phyloP scores from a whole-genome alignment of 2,329 filamentous ascomycete species.

The Lizonia empirigonia region DNA sequence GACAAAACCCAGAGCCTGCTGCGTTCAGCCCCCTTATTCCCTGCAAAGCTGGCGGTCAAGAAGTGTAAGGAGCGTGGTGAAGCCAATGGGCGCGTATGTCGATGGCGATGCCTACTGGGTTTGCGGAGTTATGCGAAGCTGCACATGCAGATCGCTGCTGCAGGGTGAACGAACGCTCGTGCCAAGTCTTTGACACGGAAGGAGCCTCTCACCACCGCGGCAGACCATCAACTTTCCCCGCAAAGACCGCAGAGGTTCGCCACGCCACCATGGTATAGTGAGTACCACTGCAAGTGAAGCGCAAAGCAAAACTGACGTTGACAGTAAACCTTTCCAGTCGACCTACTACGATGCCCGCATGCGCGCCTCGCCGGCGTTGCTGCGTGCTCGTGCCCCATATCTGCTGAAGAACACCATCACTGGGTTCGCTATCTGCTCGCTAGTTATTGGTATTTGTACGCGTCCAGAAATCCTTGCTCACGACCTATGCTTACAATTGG shows the following conservation, averaged over 20 bases:
- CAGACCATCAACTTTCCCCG: slow-evolving; percentile 25
- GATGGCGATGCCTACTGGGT: slow-evolving; percentile 28
- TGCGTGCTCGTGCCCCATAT: slow-evolving; percentile 90
- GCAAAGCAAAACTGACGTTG: slow-evolving; percentile 19
- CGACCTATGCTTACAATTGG: slow-evolving; percentile 16
- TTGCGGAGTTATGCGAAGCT: slow-evolving; percentile 14
- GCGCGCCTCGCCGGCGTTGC: slow-evolving; percentile 84
- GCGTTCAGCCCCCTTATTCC: slow-evolving; percentile 35
- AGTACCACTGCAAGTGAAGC: slow-evolving; percentile 15
- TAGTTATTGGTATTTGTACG: slow-evolving; percentile 86
- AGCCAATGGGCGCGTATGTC: slow-evolving; percentile 25
- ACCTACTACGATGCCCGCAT: slow-evolving; percentile 93
- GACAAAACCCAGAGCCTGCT: slow-evolving; percentile 37
- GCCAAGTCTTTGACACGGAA: slow-evolving; percentile 16
- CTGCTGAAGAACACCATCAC: slow-evolving; percentile 87
- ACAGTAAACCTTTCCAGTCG: slow-evolving; percentile 60
- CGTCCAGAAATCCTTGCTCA: not conserved
- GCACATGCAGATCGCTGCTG: slow-evolving; percentile 5
- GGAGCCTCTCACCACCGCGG: slow-evolving; percentile 30
- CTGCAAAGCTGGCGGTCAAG: slow-evolving; percentile 27
- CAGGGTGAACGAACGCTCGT: slow-evolving; percentile 8
- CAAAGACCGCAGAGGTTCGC: slow-evolving; percentile 24
- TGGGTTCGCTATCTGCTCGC: slow-evolving; percentile 73
- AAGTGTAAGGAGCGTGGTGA: slow-evolving; percentile 32
- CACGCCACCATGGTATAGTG: slow-evolving; percentile 45